phyloP scores from a whole-genome alignment of 2,329 filamentous ascomycete species.

The Purpureocillium lavendulum region DNA sequence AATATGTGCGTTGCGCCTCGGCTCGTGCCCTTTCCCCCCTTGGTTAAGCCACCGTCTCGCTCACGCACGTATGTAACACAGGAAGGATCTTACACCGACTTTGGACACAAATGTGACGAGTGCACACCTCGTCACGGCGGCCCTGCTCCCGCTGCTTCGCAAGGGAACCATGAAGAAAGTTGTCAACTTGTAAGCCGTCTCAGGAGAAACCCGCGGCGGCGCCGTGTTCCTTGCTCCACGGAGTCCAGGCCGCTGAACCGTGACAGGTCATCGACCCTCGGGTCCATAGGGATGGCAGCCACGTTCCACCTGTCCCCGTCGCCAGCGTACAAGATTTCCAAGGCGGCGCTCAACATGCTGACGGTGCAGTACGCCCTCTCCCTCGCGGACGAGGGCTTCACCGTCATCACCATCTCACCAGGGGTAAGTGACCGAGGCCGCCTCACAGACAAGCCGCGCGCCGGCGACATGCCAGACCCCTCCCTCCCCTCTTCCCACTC shows the following conservation, averaged over 20 bases:
- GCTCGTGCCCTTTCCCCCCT: no score
- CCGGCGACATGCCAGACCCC: no score
- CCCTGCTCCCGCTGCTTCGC: constrained; percentile 28
- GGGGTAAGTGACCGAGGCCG: constrained; percentile 27
- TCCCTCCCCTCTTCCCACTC: not conserved
- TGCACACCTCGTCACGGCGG: constrained; percentile 15
- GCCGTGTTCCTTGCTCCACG: no score
- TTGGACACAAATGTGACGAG: constrained; percentile 5
- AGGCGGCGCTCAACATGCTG: constrained; percentile 38
- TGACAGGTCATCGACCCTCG: constrained; percentile 22
- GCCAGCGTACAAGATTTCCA: constrained; percentile 37
- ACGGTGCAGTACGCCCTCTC: constrained; percentile 31
- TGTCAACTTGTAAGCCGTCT: constrained; percentile 27
- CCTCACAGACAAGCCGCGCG: no score
- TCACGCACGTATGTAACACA: not conserved
- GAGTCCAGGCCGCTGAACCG: no score
- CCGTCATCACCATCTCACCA: constrained; percentile 30
- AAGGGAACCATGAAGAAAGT: constrained; percentile 30
- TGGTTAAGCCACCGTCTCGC: no score
- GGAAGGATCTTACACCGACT: constrained; percentile 2
- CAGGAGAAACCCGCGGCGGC: no score
- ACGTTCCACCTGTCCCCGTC: constrained; percentile 12
- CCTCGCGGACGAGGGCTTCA: constrained; percentile 30
- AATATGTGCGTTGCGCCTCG: no score
- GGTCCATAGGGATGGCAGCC: constrained; percentile 25